Conservation (phyloP, 495 filamentous ascomycete genomes). For the Patellaria atrata region DNA sequence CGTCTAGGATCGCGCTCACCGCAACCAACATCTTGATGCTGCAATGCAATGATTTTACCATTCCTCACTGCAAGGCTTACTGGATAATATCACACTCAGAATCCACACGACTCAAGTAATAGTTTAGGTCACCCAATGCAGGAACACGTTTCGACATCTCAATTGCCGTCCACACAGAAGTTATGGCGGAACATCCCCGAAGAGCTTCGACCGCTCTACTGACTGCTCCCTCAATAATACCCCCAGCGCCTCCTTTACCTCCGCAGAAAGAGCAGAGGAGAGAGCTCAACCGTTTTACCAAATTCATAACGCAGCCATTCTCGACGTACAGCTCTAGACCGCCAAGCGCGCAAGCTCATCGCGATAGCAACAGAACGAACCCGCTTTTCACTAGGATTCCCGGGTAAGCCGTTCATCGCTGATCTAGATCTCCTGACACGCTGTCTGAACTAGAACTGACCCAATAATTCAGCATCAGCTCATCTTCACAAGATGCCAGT, state of each 20-base stretch:
- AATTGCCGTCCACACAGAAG: slow-evolving; percentile 1
- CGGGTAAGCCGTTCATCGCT: slow-evolving; percentile 9
- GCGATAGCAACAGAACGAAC: slow-evolving; percentile 15
- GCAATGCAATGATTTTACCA: no score
- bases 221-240: slow-evolving; percentile 19
- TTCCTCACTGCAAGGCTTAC: no score
- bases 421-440: not conserved
- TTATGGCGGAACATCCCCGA: slow-evolving; percentile 33
- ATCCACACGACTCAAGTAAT: no score
- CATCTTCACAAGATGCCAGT: slow-evolving; percentile 57
- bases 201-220: slow-evolving; percentile 25
- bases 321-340: slow-evolving; percentile 36
- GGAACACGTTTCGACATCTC: no score
- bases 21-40: no score
- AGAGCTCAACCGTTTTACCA: slow-evolving; percentile 38
- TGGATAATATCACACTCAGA: no score
- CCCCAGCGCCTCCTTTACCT: slow-evolving; percentile 37
- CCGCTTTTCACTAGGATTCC: slow-evolving; percentile 16
- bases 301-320: slow-evolving; percentile 42
- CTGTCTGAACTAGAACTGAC: slow-evolving; percentile 7
- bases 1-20: no score
- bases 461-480: slow-evolving; percentile 26
- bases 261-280: slow-evolving; percentile 36
- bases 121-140: no score
- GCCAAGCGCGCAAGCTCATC: slow-evolving; percentile 33